Evolutionary conservation across 306 rosid species (phyloP).

Genomic region (Rubus idaeus): DNA sequence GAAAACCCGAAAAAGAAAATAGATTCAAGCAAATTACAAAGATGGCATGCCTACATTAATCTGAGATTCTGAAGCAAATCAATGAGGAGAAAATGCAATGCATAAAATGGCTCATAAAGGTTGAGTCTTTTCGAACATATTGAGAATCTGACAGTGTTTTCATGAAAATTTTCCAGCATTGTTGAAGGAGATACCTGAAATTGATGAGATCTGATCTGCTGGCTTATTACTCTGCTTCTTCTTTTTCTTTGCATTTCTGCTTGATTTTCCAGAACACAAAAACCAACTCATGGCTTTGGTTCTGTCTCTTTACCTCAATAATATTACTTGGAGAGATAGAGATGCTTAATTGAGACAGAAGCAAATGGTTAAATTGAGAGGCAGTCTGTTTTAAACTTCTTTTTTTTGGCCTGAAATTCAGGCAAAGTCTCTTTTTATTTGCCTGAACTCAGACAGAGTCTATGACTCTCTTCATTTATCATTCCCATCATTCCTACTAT

Average conservation of each 20-base stretch:
- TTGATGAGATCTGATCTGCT: constrained; percentile 49
- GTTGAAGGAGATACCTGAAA: constrained; percentile 40
- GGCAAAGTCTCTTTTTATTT: constrained; percentile 1
- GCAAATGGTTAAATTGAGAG: background rate
- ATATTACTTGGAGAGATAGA: constrained; percentile 20
- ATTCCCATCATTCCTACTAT: background rate
- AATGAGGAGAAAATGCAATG: background rate
- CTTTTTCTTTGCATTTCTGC: constrained; percentile 36
- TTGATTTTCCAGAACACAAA: constrained; percentile 42
- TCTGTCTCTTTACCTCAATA: constrained; percentile 22
- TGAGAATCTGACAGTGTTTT: background rate
- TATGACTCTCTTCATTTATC: background rate
- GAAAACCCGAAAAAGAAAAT: constrained; percentile 15
- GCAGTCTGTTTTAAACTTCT: background rate
- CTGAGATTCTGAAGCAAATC: constrained; percentile 7
- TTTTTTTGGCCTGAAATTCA: background rate
- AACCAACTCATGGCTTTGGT: constrained; percentile 45
- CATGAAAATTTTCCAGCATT: background rate
- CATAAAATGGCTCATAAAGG: background rate
- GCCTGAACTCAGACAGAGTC: background rate
- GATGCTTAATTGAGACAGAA: background rate
- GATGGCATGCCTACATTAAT: constrained; percentile 14
- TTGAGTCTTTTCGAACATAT: constrained; percentile 3
- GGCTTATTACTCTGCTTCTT: constrained; percentile 30
- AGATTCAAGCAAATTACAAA: constrained; percentile 10